Conservation (phyloP, 768 basidiomycete species). For the Neoboletus subvelutipes region DNA sequence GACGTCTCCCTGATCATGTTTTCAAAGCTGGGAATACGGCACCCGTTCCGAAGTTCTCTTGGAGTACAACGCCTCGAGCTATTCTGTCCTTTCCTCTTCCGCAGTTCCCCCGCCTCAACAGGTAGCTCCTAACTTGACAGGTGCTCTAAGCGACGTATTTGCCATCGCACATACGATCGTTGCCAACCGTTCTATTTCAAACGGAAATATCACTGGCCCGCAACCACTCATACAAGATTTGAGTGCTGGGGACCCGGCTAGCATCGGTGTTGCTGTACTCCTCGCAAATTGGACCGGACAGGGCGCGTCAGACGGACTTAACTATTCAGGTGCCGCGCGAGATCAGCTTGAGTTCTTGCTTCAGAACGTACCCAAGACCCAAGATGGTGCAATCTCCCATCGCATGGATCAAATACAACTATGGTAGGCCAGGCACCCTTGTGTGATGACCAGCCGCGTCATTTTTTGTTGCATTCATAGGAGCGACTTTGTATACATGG, state of each 20-base stretch:
- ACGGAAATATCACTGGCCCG: slow-evolving; percentile 45
- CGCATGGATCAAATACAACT: slow-evolving; percentile 65
- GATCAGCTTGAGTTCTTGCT: slow-evolving; percentile 68
- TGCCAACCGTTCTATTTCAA: slow-evolving; percentile 42
- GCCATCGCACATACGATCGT: slow-evolving; percentile 53
- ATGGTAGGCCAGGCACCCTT: slow-evolving; percentile 44
- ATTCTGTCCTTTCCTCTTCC: slow-evolving; percentile 43
- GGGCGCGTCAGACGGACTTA: slow-evolving; percentile 37
- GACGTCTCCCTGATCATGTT: background rate
- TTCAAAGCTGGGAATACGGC: slow-evolving; percentile 53
- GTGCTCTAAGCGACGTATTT: slow-evolving; percentile 53
- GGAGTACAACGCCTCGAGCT: slow-evolving; percentile 45
- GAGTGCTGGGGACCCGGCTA: slow-evolving; percentile 76
- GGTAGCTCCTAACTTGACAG: slow-evolving; percentile 18
- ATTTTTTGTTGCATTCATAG: slow-evolving; percentile 33
- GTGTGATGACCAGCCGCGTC: background rate
- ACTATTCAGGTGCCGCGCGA: slow-evolving; percentile 62
- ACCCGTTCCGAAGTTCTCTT: slow-evolving; percentile 49
- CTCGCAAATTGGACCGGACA: slow-evolving; percentile 54
- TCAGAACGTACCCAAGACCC: slow-evolving; percentile 54
- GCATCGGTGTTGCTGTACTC: slow-evolving; percentile 70
- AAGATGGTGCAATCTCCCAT: slow-evolving; percentile 83
- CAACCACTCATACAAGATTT: slow-evolving; percentile 58
- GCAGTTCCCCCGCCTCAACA: slow-evolving; percentile 29
- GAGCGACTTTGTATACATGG: slow-evolving; percentile 84